Percentiles rank a stretch among this genome's conserved stretches.
Evolutionary conservation across 164 flowering plant genomes (phyloP).

Genomic region (Macadamia tetraphylla): DNA sequence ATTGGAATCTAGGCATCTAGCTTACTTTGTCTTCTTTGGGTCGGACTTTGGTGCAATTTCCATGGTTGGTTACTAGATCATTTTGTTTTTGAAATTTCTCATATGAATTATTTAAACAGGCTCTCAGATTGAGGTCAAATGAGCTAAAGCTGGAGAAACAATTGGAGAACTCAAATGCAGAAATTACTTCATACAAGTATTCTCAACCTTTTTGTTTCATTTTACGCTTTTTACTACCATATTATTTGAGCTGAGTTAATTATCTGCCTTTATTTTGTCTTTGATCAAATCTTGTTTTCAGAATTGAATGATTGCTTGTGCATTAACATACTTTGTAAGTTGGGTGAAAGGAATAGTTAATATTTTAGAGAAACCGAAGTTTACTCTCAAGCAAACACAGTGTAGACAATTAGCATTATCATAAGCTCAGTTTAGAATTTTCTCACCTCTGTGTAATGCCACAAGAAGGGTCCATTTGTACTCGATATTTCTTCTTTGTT

Average conservation of each 20-base stretch:
- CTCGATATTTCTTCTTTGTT: too few species aligned
- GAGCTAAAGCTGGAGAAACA: slow-evolving; percentile 94
- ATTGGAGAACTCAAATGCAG: slow-evolving; percentile 68
- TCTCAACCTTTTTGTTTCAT: slow-evolving; percentile 4
- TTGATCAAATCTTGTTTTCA: too few species aligned
- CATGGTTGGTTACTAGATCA: neutral
- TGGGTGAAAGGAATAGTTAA: too few species aligned
- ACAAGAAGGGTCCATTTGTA: too few species aligned
- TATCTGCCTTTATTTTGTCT: too few species aligned
- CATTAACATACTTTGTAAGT: too few species aligned
- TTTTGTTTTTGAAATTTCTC: neutral
- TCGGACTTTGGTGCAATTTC: neutral
- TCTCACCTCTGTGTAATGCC: too few species aligned
- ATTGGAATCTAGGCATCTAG: neutral
- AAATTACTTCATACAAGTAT: slow-evolving; percentile 75
- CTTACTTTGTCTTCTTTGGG: neutral
- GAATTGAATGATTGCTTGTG: too few species aligned
- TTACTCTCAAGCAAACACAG: neutral
- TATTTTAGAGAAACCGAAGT: too few species aligned
- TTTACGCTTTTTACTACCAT: neutral
- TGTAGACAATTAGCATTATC: too few species aligned
- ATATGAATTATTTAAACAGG: slow-evolving; percentile 36
- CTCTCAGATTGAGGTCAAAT: slow-evolving; percentile 81
- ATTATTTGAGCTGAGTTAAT: neutral
- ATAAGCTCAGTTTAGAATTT: neutral